Evolutionary conservation across 345 rosid genomes (phyloP).

Genomic region (Hirschfeldia incana): DNA sequence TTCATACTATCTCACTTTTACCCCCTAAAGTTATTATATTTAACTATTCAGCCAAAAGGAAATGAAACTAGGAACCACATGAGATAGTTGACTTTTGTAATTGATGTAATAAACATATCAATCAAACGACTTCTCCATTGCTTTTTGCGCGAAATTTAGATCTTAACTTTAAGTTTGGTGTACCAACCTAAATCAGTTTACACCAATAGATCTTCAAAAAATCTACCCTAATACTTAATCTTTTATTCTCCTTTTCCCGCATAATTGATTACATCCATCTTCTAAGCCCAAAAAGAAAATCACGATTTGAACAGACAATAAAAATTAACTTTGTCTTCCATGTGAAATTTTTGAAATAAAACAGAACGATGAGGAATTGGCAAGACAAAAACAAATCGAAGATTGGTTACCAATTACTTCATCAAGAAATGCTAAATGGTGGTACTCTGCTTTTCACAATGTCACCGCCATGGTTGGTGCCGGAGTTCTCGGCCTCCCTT

Average conservation of each 20-base stretch:
- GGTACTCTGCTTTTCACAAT: constrained; percentile 86
- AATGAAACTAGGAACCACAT: not conserved
- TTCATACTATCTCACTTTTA: not conserved
- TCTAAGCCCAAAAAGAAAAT: not conserved
- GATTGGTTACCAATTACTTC: constrained; percentile 76
- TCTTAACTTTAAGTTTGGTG: not conserved
- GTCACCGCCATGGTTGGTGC: constrained; percentile 92
- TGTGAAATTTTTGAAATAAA: constrained; percentile 10
- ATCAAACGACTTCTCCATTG: not conserved
- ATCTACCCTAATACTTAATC: not conserved
- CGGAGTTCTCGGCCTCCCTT: constrained; percentile 79
- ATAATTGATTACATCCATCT: not conserved
- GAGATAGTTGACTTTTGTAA: not conserved
- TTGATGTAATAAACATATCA: not conserved
- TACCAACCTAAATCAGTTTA: constrained; percentile 21
- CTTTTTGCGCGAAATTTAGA: not conserved
- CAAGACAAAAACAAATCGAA: constrained; percentile 58
- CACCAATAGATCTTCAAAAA: constrained; percentile 15
- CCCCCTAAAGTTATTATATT: not conserved
- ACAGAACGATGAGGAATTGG: constrained; percentile 29
- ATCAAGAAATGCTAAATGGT: constrained; percentile 76
- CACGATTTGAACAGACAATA: not conserved
- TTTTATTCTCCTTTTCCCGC: not conserved
- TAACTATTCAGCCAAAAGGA: not conserved
- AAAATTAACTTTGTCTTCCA: not conserved